Percentiles rank a stretch among this genome's conserved stretches.
phyloP scores from a whole-genome alignment of 2,329 filamentous ascomycete genomes.

The Xylaria sp. region DNA sequence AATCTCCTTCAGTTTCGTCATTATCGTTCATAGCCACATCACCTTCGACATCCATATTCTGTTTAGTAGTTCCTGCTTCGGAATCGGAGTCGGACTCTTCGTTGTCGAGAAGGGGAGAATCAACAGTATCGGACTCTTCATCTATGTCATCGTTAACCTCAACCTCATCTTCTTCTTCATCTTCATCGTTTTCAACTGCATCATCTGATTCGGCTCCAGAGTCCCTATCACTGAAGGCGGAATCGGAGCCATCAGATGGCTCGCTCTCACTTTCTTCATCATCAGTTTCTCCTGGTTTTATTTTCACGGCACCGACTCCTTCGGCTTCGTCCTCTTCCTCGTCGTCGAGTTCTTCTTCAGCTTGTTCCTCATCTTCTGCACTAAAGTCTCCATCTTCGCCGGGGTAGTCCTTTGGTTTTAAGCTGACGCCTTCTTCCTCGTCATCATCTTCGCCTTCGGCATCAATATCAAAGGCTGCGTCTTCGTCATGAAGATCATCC shows the following conservation, averaged over 20 bases:
- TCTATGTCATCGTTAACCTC: slow-evolving; percentile 47
- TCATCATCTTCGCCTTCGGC: slow-evolving; percentile 58
- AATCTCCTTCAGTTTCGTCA: slow-evolving; percentile 44
- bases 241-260: slow-evolving; percentile 45
- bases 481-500: slow-evolving; percentile 53
- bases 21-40: slow-evolving; percentile 43
- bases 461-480: slow-evolving; percentile 53
- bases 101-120: slow-evolving; percentile 42
- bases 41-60: slow-evolving; percentile 44
- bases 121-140: slow-evolving; percentile 49
- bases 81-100: slow-evolving; percentile 49
- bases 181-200: slow-evolving; percentile 43
- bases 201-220: slow-evolving; percentile 50
- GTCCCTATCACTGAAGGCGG: slow-evolving; percentile 46
- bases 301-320: slow-evolving; percentile 67
- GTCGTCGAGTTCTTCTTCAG: slow-evolving; percentile 42
- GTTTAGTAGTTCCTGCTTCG: slow-evolving; percentile 44
- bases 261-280: slow-evolving; percentile 56
- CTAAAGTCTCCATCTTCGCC: slow-evolving; percentile 47
- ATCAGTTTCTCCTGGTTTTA: slow-evolving; percentile 63
- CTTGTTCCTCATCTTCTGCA: slow-evolving; percentile 50
- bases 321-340: slow-evolving; percentile 62
- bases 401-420: slow-evolving; percentile 29
- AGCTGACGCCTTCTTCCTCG: slow-evolving; percentile 40
- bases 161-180: slow-evolving; percentile 21